Evolutionary conservation across 495 filamentous ascomycete genomes (phyloP), one percentile per base, ranked within the genome.

Genomic region (Penicillium bialowiezense): DNA sequence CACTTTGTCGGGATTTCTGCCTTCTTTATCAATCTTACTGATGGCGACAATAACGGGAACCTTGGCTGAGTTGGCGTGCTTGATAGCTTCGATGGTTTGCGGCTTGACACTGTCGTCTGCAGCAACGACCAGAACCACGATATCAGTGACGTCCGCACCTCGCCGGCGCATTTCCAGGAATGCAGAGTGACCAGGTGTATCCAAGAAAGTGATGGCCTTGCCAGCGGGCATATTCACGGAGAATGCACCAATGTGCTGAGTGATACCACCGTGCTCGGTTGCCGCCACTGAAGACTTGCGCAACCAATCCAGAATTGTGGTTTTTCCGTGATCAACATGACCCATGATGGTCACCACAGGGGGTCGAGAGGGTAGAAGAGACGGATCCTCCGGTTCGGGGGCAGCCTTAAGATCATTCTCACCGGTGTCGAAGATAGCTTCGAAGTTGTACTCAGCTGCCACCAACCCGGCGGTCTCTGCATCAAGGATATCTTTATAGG

Each of bases 271-370:
- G 57, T 96, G 90, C 63, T 99, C 95, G 37, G 85, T 81, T 2
- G 87, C 89, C 15, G 85, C 95, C 26, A 97, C 84, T 1, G 90
- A 95, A 4, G 90, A 92, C 55, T 96, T 91, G 10, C 95, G 90
- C 24, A 99, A 76, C 73, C 84, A 97, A 55, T 99, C 95, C 7
- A 99, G 75, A 24, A 99, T 81, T 1, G 95, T 97, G 0, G 95
- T 99, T 73, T 99, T 99, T 23, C 95, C 95, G 65, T 99, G 95
- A 63, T 99, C 95, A 56, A 99, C 95, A 55, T 99, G 95, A 6
- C 95, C 95, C 95, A 99, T 99, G 63, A 99, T 97, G 12, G 95
- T 99, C 33, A 99, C 93, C 12, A 99, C 88, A 5, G 95, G 95
- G 7, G 95, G 92, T 33, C 95, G 80, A 6, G 73, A 57, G 1